Percentiles rank a stretch among this genome's conserved stretches.
These are phyloP conservation scores for Magnaporthiopsis incrustans DNA, from an alignment of 2,329 filamentous ascomycete genomes.

Conservation along the genomic window DNA sequence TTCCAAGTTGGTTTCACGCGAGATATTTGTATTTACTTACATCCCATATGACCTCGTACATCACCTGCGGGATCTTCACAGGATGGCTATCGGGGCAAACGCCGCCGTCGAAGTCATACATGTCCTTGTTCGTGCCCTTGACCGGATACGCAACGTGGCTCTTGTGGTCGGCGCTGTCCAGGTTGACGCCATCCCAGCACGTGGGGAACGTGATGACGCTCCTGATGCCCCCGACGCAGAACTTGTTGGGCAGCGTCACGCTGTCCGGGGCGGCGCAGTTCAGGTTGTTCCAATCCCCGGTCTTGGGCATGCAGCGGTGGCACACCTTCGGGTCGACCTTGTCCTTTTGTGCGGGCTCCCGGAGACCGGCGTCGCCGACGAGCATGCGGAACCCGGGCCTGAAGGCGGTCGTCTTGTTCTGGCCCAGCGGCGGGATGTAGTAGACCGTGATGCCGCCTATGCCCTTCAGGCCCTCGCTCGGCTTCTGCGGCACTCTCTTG, in stretches of 20 bases:
- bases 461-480: slow-evolving; percentile 21
- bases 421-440: slow-evolving; percentile 25
- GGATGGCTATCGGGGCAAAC: slow-evolving; percentile 22
- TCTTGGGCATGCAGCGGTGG: slow-evolving; percentile 9
- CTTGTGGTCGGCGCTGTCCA: slow-evolving; percentile 22
- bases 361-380: slow-evolving; percentile 19
- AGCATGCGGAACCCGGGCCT: slow-evolving; percentile 27
- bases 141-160: slow-evolving; percentile 23
- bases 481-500: slow-evolving; percentile 23
- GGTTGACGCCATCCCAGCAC: slow-evolving; percentile 24
- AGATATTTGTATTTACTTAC: too few species aligned
- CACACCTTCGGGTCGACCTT: slow-evolving; percentile 8
- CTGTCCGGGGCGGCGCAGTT: slow-evolving; percentile 10
- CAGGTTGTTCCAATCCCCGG: slow-evolving; percentile 7
- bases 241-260: slow-evolving; percentile 9
- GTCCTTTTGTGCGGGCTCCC: background rate
- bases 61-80: slow-evolving; percentile 27
- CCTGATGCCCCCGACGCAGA: slow-evolving; percentile 11
- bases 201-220: slow-evolving; percentile 11
- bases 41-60: slow-evolving; percentile 34
- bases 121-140: slow-evolving; percentile 3
- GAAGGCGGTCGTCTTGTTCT: slow-evolving; percentile 27
- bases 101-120: slow-evolving; percentile 11
- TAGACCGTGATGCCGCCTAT: slow-evolving; percentile 26
- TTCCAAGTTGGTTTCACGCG: too few species aligned